Evolutionary conservation across 768 basidiomycete genomes (phyloP), one percentile per base, ranked within the genome.

Genomic region (Suillus sp.): DNA sequence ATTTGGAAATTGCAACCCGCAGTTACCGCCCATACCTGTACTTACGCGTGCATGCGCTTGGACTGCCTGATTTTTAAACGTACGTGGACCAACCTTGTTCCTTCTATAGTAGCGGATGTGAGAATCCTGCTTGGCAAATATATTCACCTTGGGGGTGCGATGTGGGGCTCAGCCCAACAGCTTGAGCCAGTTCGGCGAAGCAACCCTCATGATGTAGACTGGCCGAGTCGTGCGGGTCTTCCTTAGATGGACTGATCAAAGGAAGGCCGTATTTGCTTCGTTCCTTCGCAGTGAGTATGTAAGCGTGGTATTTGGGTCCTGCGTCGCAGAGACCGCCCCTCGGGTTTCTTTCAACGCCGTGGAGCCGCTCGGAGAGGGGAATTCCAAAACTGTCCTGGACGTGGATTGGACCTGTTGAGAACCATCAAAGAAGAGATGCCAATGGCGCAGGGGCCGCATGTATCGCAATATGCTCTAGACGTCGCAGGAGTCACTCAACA

Each of bases 301-400:
- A 50, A 50, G 48, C 16, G 48, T 25, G 16, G 27, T 51, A 30
- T 51, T 18, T 18, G 50, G 18, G 50, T 10, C 27, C 30, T 30
- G 25, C 16, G 50, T 30, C 30, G 27, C 27, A 4, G 30, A 20
- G 51, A 32, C 30, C 5, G 20, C 18, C 30, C 51, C 51, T 53
- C 51, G 51, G 51, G 10, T 20, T 53, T 53, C 30, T 53, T 13
- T 53, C 51, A 53, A 53, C 10, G 18, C 30, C 51, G 20, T 53
- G 51, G 51, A 32, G 30, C n/a, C n/a, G n/a, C n/a, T n/a, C 50
- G 20, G 30, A 30, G 50, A 51, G 30, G 50, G 30, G 50, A 20
- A 32, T 53, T 20, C 51, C 51, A 53, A 32, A 53, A 53, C 51
- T 53, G 30, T 20, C 20, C 9, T 18, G 50, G 18, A 30, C 27